Percentiles rank a stretch among this genome's conserved stretches.
Evolutionary conservation across 805 yeast genomes (phyloP).

Genomic region (Ogataea nitratoaversa): DNA sequence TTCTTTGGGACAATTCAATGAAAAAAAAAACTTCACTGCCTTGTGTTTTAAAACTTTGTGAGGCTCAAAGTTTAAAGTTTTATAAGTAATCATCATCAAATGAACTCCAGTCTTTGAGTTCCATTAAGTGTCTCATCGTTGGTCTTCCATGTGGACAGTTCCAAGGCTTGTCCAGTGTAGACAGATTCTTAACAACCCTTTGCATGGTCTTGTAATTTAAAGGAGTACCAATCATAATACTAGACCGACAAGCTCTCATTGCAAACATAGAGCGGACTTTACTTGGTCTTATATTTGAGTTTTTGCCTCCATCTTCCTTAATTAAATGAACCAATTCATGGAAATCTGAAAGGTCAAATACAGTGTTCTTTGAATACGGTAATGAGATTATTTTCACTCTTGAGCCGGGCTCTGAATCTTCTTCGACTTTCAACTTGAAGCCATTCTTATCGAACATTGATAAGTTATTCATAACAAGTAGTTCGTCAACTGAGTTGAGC

Average conservation of each 20-base stretch:
- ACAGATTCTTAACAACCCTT: conserved; percentile 60
- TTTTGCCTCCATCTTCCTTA: conserved; percentile 46
- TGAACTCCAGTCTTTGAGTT: conserved; percentile 43
- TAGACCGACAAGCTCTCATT: conserved; percentile 89
- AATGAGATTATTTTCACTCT: conserved; percentile 54
- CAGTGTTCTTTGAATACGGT: conserved; percentile 68
- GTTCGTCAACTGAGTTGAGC: conserved; percentile 73
- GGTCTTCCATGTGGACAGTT: conserved; percentile 97
- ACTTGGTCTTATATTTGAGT: conserved; percentile 50
- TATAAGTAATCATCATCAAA: conserved; percentile 41
- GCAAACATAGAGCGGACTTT: conserved; percentile 85
- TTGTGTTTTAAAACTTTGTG: not conserved
- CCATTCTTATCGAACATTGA: conserved; percentile 70
- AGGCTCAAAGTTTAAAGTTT: not conserved
- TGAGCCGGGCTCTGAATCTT: conserved; percentile 50
- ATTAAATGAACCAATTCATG: conserved; percentile 71
- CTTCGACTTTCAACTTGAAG: conserved; percentile 53
- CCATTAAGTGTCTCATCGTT: conserved; percentile 85
- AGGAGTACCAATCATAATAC: conserved; percentile 89
- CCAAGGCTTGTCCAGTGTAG: conserved; percentile 88
- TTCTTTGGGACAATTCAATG: conserved; percentile 28
- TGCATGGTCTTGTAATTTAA: conserved; percentile 59
- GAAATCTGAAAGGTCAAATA: conserved; percentile 67
- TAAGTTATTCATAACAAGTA: conserved; percentile 58
- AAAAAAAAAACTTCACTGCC: conserved; percentile 2